These are phyloP conservation scores for Suillus discolor DNA, from an alignment of 768 basidiomycete genomes.

Conservation along the genomic window DNA sequence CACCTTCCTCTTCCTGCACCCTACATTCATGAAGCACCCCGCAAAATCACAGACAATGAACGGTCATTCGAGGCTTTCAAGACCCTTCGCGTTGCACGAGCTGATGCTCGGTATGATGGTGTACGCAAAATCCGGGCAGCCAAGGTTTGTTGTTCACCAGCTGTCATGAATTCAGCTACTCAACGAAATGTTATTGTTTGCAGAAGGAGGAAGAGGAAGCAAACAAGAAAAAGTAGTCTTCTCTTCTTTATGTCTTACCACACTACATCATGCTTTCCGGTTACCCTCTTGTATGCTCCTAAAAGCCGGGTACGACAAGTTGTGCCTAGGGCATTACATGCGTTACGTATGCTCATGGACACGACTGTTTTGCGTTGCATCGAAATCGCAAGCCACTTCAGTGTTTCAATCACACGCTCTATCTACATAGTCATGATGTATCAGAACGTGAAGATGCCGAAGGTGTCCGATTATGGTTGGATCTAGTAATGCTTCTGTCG, in stretches of 20 bases:
- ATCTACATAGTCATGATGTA: slow-evolving; percentile 2
- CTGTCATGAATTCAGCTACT: slow-evolving; percentile 12
- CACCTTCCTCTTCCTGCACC: slow-evolving; percentile 67
- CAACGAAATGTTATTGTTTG: slow-evolving; percentile 17
- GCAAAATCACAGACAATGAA: slow-evolving; percentile 91
- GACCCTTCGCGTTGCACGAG: slow-evolving; percentile 84
- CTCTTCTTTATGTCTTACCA: slow-evolving; percentile 21
- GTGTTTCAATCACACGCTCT: neutral
- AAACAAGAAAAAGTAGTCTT: slow-evolving; percentile 80
- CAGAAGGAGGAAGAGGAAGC: slow-evolving; percentile 93
- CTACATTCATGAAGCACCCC: slow-evolving; percentile 78
- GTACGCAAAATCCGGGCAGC: slow-evolving; percentile 81
- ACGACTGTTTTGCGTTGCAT: slow-evolving; percentile 10
- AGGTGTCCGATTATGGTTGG: slow-evolving; percentile 18
- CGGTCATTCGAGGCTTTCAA: slow-evolving; percentile 87
- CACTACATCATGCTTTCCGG: slow-evolving; percentile 24
- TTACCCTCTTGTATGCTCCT: slow-evolving; percentile 32
- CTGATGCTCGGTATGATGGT: slow-evolving; percentile 84
- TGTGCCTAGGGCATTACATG: slow-evolving; percentile 33
- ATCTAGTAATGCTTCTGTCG: slow-evolving; percentile 5
- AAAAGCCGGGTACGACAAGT: slow-evolving; percentile 37
- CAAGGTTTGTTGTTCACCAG: slow-evolving; percentile 61
- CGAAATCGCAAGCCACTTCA: slow-evolving; percentile 26
- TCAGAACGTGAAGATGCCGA: neutral
- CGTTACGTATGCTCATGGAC: slow-evolving; percentile 34